These are phyloP conservation scores for Xylaria sp. DNA, from an alignment of 2,329 filamentous ascomycete species.

Conservation along the genomic window DNA sequence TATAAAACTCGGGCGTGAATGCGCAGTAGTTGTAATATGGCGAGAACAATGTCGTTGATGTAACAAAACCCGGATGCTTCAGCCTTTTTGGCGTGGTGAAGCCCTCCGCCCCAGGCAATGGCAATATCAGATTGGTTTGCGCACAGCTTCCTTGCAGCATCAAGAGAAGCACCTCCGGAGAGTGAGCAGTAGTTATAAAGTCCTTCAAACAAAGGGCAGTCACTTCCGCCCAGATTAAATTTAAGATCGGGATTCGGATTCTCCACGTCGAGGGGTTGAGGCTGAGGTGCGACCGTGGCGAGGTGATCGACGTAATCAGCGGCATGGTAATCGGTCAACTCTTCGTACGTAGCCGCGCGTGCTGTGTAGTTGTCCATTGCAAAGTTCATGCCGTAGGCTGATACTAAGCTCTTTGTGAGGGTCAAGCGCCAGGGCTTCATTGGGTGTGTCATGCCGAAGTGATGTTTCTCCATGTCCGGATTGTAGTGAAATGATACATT, in stretches of 20 bases:
- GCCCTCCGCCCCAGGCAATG: constrained; percentile 95
- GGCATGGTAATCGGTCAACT: constrained; percentile 87
- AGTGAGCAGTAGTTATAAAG: constrained; percentile 95
- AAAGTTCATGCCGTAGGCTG: constrained; percentile 94
- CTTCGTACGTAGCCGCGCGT: constrained; percentile 85
- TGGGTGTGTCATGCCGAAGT: constrained; percentile 95
- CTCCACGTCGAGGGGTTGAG: constrained; percentile 73
- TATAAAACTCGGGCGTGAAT: constrained; percentile 96
- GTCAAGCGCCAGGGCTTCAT: constrained; percentile 99
- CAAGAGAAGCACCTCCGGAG: constrained; percentile 89
- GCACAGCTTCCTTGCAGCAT: constrained; percentile 89
- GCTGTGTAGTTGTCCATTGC: constrained; percentile 96
- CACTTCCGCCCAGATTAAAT: constrained; percentile 89
- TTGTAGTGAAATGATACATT: constrained; percentile 97
- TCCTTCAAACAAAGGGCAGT: constrained; percentile 96
- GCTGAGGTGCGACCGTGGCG: constrained; percentile 74
- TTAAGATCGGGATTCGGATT: constrained; percentile 71
- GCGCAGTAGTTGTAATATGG: constrained; percentile 84
- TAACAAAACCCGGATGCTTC: constrained; percentile 98
- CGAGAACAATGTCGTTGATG: constrained; percentile 97
- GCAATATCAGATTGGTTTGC: constrained; percentile 92
- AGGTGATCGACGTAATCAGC: constrained; percentile 93
- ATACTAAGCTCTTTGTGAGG: constrained; percentile 92
- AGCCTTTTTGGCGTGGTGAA: constrained; percentile 95
- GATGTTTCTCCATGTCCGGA: constrained; percentile 92